Conservation (phyloP, 352 stramenopile genomes). For the Thraustochytrium sp. region DNA sequence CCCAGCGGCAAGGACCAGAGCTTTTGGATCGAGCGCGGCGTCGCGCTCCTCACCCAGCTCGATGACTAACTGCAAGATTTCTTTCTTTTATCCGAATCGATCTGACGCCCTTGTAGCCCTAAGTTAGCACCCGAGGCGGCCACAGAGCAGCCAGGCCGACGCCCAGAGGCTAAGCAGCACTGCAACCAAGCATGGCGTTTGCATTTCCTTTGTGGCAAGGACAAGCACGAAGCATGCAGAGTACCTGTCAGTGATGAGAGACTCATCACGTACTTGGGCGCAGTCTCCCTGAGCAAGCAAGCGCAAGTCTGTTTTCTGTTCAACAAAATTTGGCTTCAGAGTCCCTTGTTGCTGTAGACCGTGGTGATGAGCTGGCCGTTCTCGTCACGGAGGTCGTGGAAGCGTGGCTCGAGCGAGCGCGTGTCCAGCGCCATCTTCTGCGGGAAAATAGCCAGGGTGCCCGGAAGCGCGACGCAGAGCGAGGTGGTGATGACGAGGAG, state of each 20-base stretch:
- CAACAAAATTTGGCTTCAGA: background rate
- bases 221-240: too few relatives aligned
- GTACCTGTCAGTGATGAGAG: too few relatives aligned
- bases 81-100: too few relatives aligned
- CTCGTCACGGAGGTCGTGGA: slow-evolving; percentile 26
- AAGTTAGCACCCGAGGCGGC: too few relatives aligned
- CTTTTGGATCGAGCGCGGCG: slow-evolving; percentile 85
- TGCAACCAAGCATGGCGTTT: too few relatives aligned
- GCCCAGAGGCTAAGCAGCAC: too few relatives aligned
- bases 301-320: too few relatives aligned
- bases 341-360: slow-evolving; percentile 43
- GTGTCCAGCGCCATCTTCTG: slow-evolving; percentile 30
- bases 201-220: too few relatives aligned
- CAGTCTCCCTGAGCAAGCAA: too few relatives aligned
- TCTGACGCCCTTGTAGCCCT: too few relatives aligned
- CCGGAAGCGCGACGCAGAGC: slow-evolving; percentile 12
- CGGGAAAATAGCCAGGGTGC: slow-evolving; percentile 35
- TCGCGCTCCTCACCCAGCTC: slow-evolving; percentile 83
- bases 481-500: slow-evolving; percentile 22
- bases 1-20: slow-evolving; percentile 65
- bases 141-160: too few relatives aligned
- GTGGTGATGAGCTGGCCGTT: slow-evolving; percentile 34
- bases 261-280: too few relatives aligned
- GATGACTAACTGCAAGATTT: slow-evolving; percentile 77
- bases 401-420: background rate